Percentiles rank a stretch among this genome's conserved stretches.
Conservation (phyloP, 2,329 filamentous ascomycete species). For the Paracorniculantispora psalliotae region DNA sequence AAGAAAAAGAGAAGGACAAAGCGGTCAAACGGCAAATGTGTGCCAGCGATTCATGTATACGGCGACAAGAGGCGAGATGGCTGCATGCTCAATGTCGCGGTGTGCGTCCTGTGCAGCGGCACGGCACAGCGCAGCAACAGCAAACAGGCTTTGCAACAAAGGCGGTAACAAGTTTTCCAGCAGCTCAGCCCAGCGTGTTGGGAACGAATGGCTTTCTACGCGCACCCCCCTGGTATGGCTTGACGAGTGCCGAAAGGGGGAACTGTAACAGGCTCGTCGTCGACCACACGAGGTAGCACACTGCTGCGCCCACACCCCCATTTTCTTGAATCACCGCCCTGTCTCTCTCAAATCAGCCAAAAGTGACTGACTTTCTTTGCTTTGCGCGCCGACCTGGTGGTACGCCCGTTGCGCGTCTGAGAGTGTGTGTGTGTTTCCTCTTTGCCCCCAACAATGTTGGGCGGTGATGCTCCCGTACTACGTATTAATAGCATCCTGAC, state of each 20-base stretch:
- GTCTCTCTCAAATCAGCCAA: conserved; percentile 3
- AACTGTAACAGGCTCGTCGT: not conserved
- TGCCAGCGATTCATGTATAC: conserved; percentile 2
- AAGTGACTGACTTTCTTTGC: conserved; percentile 3
- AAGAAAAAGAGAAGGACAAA: not conserved
- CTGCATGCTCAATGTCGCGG: not conserved
- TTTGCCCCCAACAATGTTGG: not conserved
- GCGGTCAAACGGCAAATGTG: not conserved
- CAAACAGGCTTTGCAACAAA: not conserved
- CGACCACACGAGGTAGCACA: not conserved
- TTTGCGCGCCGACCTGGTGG: not conserved
- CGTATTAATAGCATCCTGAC: not conserved
- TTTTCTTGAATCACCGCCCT: not conserved
- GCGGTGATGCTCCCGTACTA: conserved; percentile 4
- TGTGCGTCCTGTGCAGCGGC: conserved; percentile 1
- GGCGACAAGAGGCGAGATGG: not conserved
- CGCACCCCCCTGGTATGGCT: not conserved
- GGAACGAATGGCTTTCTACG: not conserved
- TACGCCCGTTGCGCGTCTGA: not conserved
- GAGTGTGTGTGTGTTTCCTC: not conserved
- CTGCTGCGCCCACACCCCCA: not conserved
- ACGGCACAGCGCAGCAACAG: not conserved
- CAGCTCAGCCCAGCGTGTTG: not conserved
- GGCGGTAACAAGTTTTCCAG: conserved; percentile 6
- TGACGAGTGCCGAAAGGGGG: not conserved